Conservation (phyloP, 176 grass and related monocot genomes). For the Panicum miliaceum region DNA sequence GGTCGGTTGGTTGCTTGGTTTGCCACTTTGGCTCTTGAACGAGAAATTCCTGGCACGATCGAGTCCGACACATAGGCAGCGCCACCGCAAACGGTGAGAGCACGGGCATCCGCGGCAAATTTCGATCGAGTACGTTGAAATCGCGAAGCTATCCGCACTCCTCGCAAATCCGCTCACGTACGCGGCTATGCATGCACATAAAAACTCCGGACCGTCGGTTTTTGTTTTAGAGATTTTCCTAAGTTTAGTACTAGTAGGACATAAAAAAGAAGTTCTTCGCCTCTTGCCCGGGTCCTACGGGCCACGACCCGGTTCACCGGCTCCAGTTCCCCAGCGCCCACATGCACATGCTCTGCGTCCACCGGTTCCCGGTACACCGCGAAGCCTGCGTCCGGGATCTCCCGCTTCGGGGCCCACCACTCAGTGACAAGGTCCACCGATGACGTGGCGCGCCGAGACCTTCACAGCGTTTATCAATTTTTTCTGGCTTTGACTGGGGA, state of each 20-base stretch:
- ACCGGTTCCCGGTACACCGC: neutral
- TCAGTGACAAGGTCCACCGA: conserved; percentile 6
- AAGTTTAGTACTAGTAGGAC: neutral
- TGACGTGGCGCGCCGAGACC: neutral
- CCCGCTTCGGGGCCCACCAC: neutral
- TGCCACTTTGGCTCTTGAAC: neutral
- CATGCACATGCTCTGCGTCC: conserved; percentile 17
- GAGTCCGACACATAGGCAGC: too few relatives aligned
- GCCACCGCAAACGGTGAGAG: too few relatives aligned
- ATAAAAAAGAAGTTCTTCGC: neutral
- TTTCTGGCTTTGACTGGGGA: neutral
- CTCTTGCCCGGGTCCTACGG: conserved; percentile 20
- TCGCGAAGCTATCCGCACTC: neutral
- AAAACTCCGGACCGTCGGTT: conserved; percentile 1
- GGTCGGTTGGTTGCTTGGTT: too few relatives aligned
- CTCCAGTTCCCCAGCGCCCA: conserved; percentile 17
- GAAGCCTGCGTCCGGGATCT: neutral
- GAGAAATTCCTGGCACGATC: too few relatives aligned
- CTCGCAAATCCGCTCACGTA: neutral
- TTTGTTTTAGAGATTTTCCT: neutral
- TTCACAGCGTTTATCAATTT: neutral
- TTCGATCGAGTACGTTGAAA: neutral
- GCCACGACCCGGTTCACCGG: conserved; percentile 11
- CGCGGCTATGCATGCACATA: neutral
- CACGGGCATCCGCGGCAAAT: too few relatives aligned